Evolutionary conservation across 2,329 filamentous ascomycete species (phyloP).

Genomic region (Chaetomium strumarium): DNA sequence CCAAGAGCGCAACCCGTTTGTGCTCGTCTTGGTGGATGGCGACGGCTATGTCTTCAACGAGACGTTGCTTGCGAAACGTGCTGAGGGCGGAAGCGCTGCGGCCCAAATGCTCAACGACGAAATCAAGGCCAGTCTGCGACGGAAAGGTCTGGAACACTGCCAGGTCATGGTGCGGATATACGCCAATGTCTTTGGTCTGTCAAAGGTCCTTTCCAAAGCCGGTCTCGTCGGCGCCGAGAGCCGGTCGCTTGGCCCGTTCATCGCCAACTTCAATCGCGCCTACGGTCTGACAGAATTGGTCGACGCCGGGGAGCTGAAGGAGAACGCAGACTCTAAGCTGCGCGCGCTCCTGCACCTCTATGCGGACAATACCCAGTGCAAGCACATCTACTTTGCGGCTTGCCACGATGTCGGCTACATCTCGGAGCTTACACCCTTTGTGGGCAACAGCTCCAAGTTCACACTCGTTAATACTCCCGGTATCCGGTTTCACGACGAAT

Average conservation of each 20-base stretch:
- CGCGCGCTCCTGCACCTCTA: conserved; percentile 45
- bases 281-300: conserved; percentile 56
- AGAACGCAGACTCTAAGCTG: conserved; percentile 55
- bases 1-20: conserved; percentile 51
- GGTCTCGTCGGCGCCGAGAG: conserved; percentile 49
- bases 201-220: conserved; percentile 42
- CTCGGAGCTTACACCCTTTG: conserved; percentile 48
- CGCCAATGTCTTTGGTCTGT: conserved; percentile 49
- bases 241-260: conserved; percentile 49
- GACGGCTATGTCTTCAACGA: conserved; percentile 56
- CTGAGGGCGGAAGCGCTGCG: conserved; percentile 50
- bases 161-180: conserved; percentile 51
- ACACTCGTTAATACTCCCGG: conserved; percentile 43
- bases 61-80: conserved; percentile 39
- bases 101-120: conserved; percentile 48
- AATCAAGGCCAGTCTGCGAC: conserved; percentile 42
- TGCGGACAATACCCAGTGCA: conserved; percentile 54
- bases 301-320: conserved; percentile 55
- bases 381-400: conserved; percentile 58
- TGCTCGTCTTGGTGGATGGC: conserved; percentile 56
- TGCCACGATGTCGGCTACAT: conserved; percentile 57
- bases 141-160: conserved; percentile 43
- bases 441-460: conserved; percentile 43
- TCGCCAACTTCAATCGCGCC: conserved; percentile 50
- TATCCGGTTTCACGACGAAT: conserved; percentile 41